These are phyloP conservation scores for Gossypium raimondii DNA, from an alignment of 345 rosid species.

Conservation along the genomic window DNA sequence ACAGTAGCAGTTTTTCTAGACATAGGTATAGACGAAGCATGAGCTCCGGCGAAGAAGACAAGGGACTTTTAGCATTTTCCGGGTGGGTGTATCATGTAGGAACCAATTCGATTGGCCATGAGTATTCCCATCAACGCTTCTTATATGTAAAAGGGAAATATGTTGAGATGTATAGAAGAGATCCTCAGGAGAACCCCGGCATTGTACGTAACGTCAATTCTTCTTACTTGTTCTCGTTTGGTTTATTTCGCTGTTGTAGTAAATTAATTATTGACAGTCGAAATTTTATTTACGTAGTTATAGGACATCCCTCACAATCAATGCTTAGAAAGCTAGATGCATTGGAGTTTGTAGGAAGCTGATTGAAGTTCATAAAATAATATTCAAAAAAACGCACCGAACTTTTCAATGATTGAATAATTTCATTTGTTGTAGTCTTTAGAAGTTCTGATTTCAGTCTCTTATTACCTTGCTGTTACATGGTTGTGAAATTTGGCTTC, in stretches of 20 bases:
- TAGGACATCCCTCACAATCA: background rate
- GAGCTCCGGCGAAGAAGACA: constrained; percentile 3
- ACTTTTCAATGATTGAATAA: background rate
- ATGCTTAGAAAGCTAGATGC: background rate
- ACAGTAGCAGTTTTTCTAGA: background rate
- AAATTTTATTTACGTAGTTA: background rate
- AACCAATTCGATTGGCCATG: constrained; percentile 71
- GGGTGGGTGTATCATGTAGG: constrained; percentile 91
- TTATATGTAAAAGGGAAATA: constrained; percentile 69
- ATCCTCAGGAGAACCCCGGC: constrained; percentile 85
- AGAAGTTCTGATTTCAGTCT: background rate
- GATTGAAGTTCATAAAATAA: background rate
- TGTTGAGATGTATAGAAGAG: constrained; percentile 85
- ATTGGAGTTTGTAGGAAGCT: background rate
- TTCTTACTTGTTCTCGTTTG: background rate
- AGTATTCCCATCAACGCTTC: constrained; percentile 74
- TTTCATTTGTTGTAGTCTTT: constrained; percentile 2
- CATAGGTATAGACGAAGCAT: background rate
- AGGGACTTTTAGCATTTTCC: constrained; percentile 45
- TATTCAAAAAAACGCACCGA: background rate
- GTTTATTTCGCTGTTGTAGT: background rate
- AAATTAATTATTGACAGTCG: background rate
- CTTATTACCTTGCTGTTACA: background rate
- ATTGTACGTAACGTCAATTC: constrained; percentile 45
- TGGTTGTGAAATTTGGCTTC: background rate